Conservation (phyloP, 176 grass and related monocot genomes). For the Stipa capillata region DNA sequence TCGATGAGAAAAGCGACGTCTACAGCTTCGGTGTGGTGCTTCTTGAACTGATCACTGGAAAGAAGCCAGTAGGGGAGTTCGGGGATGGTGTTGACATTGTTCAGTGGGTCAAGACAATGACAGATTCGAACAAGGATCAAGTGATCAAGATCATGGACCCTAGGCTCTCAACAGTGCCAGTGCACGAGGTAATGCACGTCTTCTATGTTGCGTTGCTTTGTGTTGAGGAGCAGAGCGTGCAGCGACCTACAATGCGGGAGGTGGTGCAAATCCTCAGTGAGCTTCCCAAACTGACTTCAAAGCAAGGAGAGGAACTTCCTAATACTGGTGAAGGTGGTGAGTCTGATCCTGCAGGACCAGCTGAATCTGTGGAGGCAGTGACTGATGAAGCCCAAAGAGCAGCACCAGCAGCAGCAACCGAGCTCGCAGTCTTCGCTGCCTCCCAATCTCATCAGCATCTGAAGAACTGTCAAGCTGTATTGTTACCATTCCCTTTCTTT, state of each 20-base stretch:
- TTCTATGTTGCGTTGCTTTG: conserved; percentile 87
- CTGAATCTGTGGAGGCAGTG: conserved; percentile 11
- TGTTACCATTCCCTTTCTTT: neutral
- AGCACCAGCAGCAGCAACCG: conserved; percentile 22
- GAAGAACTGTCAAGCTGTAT: conserved; percentile 10
- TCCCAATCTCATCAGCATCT: conserved; percentile 76
- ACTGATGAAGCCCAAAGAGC: conserved; percentile 31
- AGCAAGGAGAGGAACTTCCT: conserved; percentile 36
- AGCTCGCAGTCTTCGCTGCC: conserved; percentile 1
- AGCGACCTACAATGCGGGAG: conserved; percentile 89
- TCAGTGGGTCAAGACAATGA: conserved; percentile 79
- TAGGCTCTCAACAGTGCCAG: conserved; percentile 64
- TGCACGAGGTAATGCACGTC: conserved; percentile 75
- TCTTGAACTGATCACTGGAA: conserved; percentile 73
- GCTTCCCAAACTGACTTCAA: conserved; percentile 33
- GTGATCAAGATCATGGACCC: conserved; percentile 70
- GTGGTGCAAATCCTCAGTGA: conserved; percentile 90
- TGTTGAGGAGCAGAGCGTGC: conserved; percentile 91
- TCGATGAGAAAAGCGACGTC: conserved; percentile 93
- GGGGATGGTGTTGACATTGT: conserved; percentile 93
- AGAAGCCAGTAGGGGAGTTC: conserved; percentile 89
- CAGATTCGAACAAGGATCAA: conserved; percentile 58
- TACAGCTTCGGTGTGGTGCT: conserved; percentile 95
- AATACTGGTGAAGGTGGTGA: neutral
- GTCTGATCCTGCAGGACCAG: neutral